Evolutionary conservation across 768 basidiomycete species (phyloP).

Genomic region (Lyophyllum atratum): DNA sequence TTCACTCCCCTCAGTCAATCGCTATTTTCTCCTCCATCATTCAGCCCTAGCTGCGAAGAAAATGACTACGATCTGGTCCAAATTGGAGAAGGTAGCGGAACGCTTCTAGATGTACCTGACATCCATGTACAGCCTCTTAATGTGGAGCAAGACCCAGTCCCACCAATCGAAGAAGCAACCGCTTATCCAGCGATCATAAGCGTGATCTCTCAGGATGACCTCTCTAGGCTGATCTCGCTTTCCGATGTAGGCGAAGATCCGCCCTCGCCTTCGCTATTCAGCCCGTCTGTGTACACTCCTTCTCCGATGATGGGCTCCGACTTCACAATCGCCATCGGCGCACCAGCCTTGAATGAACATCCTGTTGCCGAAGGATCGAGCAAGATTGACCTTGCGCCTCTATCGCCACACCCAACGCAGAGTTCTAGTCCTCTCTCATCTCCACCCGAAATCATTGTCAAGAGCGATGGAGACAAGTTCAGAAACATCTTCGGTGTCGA

Average conservation of each 20-base stretch:
- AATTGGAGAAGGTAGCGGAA: background rate
- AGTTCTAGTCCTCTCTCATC: constrained; percentile 16
- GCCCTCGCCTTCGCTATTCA: constrained; percentile 8
- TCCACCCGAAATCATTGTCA: constrained; percentile 8
- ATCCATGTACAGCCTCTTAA: constrained; percentile 4
- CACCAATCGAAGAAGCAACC: background rate
- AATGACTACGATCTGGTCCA: background rate
- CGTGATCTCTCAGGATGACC: constrained; percentile 12
- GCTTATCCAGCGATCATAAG: constrained; percentile 4
- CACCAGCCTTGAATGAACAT: background rate
- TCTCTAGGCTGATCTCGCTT: constrained; percentile 1
- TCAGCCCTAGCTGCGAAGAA: background rate
- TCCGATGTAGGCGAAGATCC: constrained; percentile 9
- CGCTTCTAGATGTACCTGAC: constrained; percentile 1
- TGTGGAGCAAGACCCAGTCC: background rate
- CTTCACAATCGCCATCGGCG: constrained; percentile 7
- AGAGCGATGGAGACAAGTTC: constrained; percentile 6
- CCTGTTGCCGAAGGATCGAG: background rate
- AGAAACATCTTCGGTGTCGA: constrained; percentile 14
- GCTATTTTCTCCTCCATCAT: constrained; percentile 4
- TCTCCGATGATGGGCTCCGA: background rate
- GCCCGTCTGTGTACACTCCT: background rate
- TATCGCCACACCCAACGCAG: constrained; percentile 11
- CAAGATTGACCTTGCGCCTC: background rate
- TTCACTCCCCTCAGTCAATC: background rate